Base-by-base conservation (phyloP, 148 eudicot species). In the Drosera capensis region DNA sequence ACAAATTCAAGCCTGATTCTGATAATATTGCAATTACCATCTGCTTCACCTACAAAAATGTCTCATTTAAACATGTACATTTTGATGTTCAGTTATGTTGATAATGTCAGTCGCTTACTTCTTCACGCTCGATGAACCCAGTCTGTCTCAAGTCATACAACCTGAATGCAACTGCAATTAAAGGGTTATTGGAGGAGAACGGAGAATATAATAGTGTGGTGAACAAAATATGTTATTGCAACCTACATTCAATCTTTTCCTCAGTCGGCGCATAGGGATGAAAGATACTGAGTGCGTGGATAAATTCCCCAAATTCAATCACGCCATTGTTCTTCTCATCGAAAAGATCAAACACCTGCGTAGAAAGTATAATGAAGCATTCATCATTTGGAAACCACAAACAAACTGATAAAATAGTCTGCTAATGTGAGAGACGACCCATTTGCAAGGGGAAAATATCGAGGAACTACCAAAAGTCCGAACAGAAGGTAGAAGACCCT, bases 71-170 rank as follows among this genome's bases (percentile, higher is more conserved):
- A 28, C 31, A 28, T 28, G 9, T 3, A 28, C 4, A 9, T 9
- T 28, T 28, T 28, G 31, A 4, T 9, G 31, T 28, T 9, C 31
- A 3, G 4, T 6, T 39, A 11, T 2, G 7, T 20, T 17, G 1
- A 11, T 14, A 39, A 39, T 8, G 5, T 6, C 43, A 7, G 5
- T 13, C 43, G 17, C 95, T 68, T 68, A 90, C 99, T 85, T 90
- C 95, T 63, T 90, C 94, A n/a, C 99, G 79, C 61, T 90, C 95
- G 42, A 90, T 90, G 58, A 63, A 90, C 17, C 99, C 99, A 16
- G 95, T 81, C 57, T 85, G 87, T 55, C 95, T 66, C 63, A 90
- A 51, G 63, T 90, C 95, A 62, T 90, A 90, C 43, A 90, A 75
- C 72, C 84, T 81, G 54, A 90, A 90, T 14, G 85, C 82, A 68